A percentile compares a stretch with the other conserved stretches of the same genome.
Conservation (phyloP, 2,329 filamentous ascomycete genomes). For the Corynespora cassiicola region DNA sequence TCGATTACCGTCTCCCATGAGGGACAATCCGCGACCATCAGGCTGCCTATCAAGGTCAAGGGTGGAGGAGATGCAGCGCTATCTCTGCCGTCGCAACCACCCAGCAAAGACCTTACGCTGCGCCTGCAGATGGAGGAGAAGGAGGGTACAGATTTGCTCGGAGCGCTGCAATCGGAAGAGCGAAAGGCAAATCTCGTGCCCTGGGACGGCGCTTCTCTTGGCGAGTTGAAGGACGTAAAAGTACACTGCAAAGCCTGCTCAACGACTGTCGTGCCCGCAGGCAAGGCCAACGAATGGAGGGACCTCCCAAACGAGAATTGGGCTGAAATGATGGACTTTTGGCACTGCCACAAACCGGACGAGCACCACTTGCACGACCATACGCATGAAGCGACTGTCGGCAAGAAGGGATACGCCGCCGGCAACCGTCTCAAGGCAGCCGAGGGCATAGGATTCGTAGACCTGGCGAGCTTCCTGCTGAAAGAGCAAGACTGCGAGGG, state of each 20-base stretch:
- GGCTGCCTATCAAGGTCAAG: conserved; percentile 54
- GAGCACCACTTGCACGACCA: conserved; percentile 64
- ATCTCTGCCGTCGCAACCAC: conserved; percentile 54
- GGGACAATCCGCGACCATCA: conserved; percentile 51
- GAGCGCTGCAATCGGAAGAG: conserved; percentile 32
- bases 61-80: conserved; percentile 54
- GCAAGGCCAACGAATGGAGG: conserved; percentile 70
- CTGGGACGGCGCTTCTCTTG: conserved; percentile 50
- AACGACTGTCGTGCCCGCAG: conserved; percentile 20
- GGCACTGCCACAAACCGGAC: conserved; percentile 95
- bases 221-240: conserved; percentile 20
- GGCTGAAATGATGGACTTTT: conserved; percentile 99
- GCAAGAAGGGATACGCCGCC: conserved; percentile 77
- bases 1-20: conserved; percentile 55
- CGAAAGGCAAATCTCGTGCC: conserved; percentile 48
- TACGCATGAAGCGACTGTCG: conserved; percentile 36
- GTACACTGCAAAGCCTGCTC: conserved; percentile 36
- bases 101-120: conserved; percentile 59
- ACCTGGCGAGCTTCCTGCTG: conserved; percentile 79
- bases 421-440: conserved; percentile 74
- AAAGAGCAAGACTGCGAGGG: conserved; percentile 68
- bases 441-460: conserved; percentile 75
- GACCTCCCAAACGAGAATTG: conserved; percentile 95
- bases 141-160: conserved; percentile 37
- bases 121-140: conserved; percentile 59